phyloP scores from a whole-genome alignment of 192 early-diverging fungal genomes.

The Jimgerdemannia lactiflua region DNA sequence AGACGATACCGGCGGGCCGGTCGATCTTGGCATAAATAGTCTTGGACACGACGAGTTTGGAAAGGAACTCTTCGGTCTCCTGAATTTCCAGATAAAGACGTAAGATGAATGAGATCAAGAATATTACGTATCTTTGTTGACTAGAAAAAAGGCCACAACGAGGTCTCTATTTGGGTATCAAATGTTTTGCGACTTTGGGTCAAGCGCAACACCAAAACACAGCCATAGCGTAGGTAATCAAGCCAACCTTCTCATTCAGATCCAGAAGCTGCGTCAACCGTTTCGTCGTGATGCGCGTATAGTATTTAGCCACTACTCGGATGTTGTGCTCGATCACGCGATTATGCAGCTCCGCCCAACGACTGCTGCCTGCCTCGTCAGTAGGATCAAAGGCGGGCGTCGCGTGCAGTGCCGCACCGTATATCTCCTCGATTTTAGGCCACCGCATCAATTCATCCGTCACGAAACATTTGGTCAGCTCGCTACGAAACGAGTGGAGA shows the following conservation, averaged over 20 bases:
- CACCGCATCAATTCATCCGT: slow-evolving; percentile 94
- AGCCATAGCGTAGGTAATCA: not conserved
- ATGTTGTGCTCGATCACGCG: slow-evolving; percentile 99
- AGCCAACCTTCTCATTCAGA: slow-evolving; percentile 61
- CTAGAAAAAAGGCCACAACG: not conserved
- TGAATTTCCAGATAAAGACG: slow-evolving; percentile 27
- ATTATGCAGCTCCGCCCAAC: slow-evolving; percentile 84
- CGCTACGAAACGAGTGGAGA: slow-evolving; percentile 42
- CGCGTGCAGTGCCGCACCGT: slow-evolving; percentile 70
- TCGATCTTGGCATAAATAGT: slow-evolving; percentile 97
- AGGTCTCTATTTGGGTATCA: too few species aligned
- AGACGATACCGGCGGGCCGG: slow-evolving; percentile 84
- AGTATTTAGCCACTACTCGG: slow-evolving; percentile 96
- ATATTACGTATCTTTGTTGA: not conserved
- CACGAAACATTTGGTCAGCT: slow-evolving; percentile 86
- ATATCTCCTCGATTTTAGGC: slow-evolving; percentile 90
- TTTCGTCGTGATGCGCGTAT: slow-evolving; percentile 81
- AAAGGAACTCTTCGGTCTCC: slow-evolving; percentile 90
- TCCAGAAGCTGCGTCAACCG: slow-evolving; percentile 91
- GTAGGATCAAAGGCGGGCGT: slow-evolving; percentile 70
- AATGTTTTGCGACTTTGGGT: too few species aligned
- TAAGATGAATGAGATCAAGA: not conserved
- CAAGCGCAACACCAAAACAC: not conserved
- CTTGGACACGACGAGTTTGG: slow-evolving; percentile 90
- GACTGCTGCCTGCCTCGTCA: slow-evolving; percentile 75